Percentiles rank a stretch among this genome's conserved stretches.
phyloP scores from a whole-genome alignment of 768 basidiomycete genomes.

The Lentinula raphanica region DNA sequence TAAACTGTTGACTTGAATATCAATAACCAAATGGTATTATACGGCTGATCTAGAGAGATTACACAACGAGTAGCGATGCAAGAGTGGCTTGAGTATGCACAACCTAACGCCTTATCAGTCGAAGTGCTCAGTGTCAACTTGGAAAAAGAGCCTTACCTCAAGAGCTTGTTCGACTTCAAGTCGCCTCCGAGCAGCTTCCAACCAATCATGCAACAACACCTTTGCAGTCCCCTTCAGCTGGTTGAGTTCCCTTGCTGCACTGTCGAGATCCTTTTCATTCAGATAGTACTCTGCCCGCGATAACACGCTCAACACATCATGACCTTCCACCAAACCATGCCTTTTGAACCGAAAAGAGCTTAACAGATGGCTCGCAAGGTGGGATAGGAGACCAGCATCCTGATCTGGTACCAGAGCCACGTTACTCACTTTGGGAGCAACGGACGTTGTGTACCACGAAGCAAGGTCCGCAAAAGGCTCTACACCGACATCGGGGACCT shows the following conservation, averaged over 20 bases:
- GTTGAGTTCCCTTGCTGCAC: slow-evolving; percentile 86
- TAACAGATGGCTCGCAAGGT: slow-evolving; percentile 75
- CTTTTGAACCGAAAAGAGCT: slow-evolving; percentile 75
- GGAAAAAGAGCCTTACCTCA: slow-evolving; percentile 46
- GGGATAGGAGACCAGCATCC: slow-evolving; percentile 83
- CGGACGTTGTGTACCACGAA: slow-evolving; percentile 83
- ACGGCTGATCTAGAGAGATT: slow-evolving; percentile 29
- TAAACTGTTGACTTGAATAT: no score
- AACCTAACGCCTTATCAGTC: slow-evolving; percentile 40
- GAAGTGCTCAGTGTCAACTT: not conserved
- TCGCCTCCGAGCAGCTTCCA: slow-evolving; percentile 80
- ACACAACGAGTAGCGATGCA: slow-evolving; percentile 71
- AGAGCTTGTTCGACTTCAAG: slow-evolving; percentile 91
- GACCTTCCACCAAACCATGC: slow-evolving; percentile 72
- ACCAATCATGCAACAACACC: slow-evolving; percentile 76
- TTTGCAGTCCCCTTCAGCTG: slow-evolving; percentile 81
- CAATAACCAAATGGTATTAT: no score
- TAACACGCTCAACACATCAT: slow-evolving; percentile 82
- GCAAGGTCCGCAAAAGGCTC: slow-evolving; percentile 87
- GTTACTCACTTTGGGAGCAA: slow-evolving; percentile 76
- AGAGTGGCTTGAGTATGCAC: slow-evolving; percentile 82
- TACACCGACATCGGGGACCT: slow-evolving; percentile 74
- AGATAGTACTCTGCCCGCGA: slow-evolving; percentile 86
- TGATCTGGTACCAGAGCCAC: slow-evolving; percentile 93
- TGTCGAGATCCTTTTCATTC: slow-evolving; percentile 89